Base-by-base conservation (phyloP, 768 basidiomycete genomes). In the Rhodosporidiobolus sp. region DNA sequence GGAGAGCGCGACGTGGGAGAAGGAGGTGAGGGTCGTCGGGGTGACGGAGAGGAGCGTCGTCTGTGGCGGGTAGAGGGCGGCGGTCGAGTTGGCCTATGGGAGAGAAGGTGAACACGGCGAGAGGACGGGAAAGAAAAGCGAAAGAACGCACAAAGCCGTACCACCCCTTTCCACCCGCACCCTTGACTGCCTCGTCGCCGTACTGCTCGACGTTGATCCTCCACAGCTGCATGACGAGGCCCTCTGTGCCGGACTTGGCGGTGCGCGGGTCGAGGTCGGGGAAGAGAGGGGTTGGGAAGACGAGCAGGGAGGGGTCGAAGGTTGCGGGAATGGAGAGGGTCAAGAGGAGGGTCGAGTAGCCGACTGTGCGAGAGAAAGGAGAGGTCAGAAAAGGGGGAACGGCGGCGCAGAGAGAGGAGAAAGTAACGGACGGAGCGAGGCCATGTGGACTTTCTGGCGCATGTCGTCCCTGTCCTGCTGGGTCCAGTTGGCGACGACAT, bases 341-440 rank as follows among this genome's bases (percentile, higher is more conserved):
- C 73, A 94, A 84, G 3, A 88, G 89, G 57, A 94, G 79, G 48
- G 91, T 87, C 38, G 88, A 86, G 82, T 93, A 94, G 84, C 92
- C 92, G 84, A 94, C 92, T 94, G 79, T 35, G 11, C 4, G 22
- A 10, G 4, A 2, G 17, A 24, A 9, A 4, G 2, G 48, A 3
- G n/a, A 1, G 38, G 56, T 63, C 50, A 46, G 67, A 19, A 1
- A 14, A 12, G 16, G 22, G 19, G 35, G 8, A 19, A n/a, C 28
- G 43, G 30, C 26, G 19, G 43, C 35, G 45, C 24, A 24, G n/a
- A 24, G 10, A 3, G 54, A 22, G 38, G 11, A 19, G 26, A 9
- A 9, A 14, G 52, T 26, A 38, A 71, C 66, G n/a, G 17, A 69
- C 74, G 54, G 38, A 64, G 52, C 8, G 55, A 34, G 16, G 75